phyloP scores from a whole-genome alignment of 2,329 filamentous ascomycete genomes.

The Emydomyces testavorans region DNA sequence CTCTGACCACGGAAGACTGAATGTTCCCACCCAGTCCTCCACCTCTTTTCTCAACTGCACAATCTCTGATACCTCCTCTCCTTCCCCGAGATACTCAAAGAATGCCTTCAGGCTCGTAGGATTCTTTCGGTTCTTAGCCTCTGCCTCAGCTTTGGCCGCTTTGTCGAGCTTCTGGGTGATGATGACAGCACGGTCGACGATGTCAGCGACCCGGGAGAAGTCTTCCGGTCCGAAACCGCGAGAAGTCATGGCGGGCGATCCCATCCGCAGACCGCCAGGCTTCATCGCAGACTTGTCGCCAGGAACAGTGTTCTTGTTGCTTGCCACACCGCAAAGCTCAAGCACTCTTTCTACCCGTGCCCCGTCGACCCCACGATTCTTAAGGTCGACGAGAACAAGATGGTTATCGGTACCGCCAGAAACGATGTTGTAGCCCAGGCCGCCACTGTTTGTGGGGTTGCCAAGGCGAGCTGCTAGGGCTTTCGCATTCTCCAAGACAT shows the following conservation, averaged over 20 bases:
- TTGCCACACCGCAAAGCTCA: constrained; percentile 87
- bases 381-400: constrained; percentile 90
- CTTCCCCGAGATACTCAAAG: constrained; percentile 72
- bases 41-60: constrained; percentile 81
- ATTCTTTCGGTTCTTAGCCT: constrained; percentile 76
- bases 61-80: constrained; percentile 72
- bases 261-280: constrained; percentile 85
- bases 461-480: constrained; percentile 60
- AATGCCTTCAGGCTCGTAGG: constrained; percentile 99
- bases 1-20: constrained; percentile 73
- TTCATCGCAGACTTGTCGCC: constrained; percentile 89
- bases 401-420: constrained; percentile 94
- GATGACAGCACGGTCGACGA: constrained; percentile 70
- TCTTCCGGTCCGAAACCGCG: constrained; percentile 83
- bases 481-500: constrained; percentile 88
- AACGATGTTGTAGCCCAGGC: constrained; percentile 84
- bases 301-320: constrained; percentile 98
- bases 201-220: constrained; percentile 74
- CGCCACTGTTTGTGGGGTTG: constrained; percentile 58
- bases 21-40: constrained; percentile 71
- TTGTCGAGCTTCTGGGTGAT: constrained; percentile 72
- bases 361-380: constrained; percentile 75
- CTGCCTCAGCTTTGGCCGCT: constrained; percentile 55
- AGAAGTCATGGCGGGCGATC: constrained; percentile 94
- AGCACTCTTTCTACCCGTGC: constrained; percentile 84